Conservation (phyloP, 441 rosid species). For the Arabidopsis hybrid region DNA sequence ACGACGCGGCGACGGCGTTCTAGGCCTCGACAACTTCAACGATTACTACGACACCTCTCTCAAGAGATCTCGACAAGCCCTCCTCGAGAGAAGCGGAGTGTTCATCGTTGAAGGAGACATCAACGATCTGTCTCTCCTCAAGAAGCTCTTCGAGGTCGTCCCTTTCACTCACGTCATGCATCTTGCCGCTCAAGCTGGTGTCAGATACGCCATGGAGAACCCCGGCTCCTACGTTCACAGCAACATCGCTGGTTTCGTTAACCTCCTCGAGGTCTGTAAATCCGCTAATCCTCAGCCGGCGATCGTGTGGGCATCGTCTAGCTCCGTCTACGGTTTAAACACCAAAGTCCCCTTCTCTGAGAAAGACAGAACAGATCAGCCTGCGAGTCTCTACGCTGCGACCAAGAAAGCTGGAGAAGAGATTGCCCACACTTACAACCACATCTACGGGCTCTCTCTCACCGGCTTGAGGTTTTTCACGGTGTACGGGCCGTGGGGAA, state of each 20-base stretch:
- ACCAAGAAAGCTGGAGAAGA: constrained; percentile 97
- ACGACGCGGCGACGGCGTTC: constrained; percentile 86
- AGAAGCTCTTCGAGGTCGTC: constrained; percentile 77
- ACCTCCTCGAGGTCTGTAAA: constrained; percentile 79
- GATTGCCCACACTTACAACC: constrained; percentile 95
- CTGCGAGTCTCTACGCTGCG: constrained; percentile 96
- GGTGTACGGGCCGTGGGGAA: constrained; percentile 98
- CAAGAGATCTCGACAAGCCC: constrained; percentile 84
- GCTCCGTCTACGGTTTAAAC: constrained; percentile 93
- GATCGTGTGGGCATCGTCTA: constrained; percentile 94
- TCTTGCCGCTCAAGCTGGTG: constrained; percentile 97
- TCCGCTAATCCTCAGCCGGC: constrained; percentile 86
- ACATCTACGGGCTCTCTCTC: constrained; percentile 83
- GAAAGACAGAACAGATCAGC: constrained; percentile 84
- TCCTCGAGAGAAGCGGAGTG: constrained; percentile 72
- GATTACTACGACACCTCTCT: constrained; percentile 82
- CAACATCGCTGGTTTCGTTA: constrained; percentile 91
- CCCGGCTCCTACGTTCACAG: constrained; percentile 89
- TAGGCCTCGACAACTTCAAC: constrained; percentile 89
- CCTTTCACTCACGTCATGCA: constrained; percentile 92
- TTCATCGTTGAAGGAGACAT: constrained; percentile 87
- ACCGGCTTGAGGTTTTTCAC: constrained; percentile 96
- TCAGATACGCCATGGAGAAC: constrained; percentile 93
- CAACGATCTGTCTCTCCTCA: constrained; percentile 68
- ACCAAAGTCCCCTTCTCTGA: constrained; percentile 92